Evolutionary conservation across 306 rosid genomes (phyloP).

Genomic region (Oemleria cerasiformis): DNA sequence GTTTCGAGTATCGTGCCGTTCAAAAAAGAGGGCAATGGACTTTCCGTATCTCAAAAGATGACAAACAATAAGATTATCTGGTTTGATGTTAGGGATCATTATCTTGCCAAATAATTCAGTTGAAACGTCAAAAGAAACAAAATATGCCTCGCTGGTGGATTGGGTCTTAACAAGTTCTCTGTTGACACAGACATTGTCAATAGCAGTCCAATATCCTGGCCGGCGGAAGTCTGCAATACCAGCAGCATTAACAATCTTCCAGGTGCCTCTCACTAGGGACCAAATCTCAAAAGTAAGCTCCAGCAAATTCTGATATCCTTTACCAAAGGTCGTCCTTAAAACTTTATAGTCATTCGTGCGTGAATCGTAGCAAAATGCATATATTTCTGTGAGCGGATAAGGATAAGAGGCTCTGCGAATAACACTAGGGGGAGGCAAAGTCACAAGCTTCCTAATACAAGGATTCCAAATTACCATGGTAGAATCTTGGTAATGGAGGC

Average conservation of each 20-base stretch:
- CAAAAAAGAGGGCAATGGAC: background rate
- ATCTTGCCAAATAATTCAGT: background rate
- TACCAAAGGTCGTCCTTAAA: too few species aligned
- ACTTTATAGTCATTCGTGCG: background rate
- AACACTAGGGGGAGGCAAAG: too few species aligned
- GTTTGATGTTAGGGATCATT: background rate
- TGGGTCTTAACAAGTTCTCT: background rate
- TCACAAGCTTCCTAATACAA: too few species aligned
- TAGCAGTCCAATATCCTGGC: background rate
- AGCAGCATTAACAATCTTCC: background rate
- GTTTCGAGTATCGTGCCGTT: too few species aligned
- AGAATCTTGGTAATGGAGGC: too few species aligned
- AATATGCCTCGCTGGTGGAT: background rate
- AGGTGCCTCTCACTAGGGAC: background rate
- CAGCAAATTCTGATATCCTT: too few species aligned
- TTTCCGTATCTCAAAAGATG: background rate
- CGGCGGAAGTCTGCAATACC: background rate
- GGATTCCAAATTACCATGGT: too few species aligned
- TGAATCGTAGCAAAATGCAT: background rate
- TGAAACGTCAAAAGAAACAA: background rate
- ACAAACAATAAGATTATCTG: background rate
- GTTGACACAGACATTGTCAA: background rate
- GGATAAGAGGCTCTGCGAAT: too few species aligned
- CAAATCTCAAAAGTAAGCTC: background rate
- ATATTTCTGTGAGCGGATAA: too few species aligned